Percentiles rank a stretch among this genome's conserved stretches.
These are phyloP conservation scores for Bruguiera sexangula DNA, from an alignment of 345 rosid genomes.

Conservation along the genomic window DNA sequence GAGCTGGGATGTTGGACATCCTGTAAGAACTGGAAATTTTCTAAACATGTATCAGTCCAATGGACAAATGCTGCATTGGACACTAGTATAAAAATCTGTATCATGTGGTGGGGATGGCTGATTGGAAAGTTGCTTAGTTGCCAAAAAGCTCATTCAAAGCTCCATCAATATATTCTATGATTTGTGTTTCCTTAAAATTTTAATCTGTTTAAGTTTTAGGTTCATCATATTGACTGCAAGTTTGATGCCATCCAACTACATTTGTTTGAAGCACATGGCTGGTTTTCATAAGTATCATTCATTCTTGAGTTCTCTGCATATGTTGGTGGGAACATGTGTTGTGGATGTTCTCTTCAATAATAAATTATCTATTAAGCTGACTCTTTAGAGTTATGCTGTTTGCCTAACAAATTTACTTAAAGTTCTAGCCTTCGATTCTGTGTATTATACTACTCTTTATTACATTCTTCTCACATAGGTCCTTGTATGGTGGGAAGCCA, in stretches of 20 bases:
- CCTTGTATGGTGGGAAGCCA: conserved; percentile 64
- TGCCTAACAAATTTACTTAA: neutral
- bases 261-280: neutral
- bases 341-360: neutral
- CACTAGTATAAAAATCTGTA: no score
- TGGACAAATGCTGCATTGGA: no score
- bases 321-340: neutral
- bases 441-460: neutral
- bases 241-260: neutral
- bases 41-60: no score
- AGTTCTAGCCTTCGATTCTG: neutral
- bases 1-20: no score
- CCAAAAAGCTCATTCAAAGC: no score
- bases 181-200: no score
- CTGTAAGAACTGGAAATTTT: no score
- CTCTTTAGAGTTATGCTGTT: neutral
- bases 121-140: no score
- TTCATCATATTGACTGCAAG: no score
- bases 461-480: conserved; percentile 40
- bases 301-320: neutral
- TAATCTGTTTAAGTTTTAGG: no score
- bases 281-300: neutral
- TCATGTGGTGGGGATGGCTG: no score
- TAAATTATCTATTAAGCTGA: neutral
- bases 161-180: no score